Conservation (phyloP, 1,284 basidiomycete species). For the Cutaneotrichosporon sp. region DNA sequence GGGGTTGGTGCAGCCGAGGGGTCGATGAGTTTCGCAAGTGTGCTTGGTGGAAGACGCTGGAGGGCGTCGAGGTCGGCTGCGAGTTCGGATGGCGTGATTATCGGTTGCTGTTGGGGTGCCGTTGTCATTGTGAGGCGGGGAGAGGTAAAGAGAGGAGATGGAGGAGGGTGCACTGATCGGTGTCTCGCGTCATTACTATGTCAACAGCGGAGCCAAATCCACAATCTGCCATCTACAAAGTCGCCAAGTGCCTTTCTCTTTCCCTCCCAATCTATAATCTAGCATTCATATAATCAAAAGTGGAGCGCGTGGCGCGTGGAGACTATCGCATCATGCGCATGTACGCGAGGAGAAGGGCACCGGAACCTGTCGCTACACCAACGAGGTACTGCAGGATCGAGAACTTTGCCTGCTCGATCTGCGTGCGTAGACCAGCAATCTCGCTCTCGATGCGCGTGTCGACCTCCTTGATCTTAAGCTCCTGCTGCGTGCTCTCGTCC, state of each 20-base stretch:
- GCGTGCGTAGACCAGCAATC: constrained; percentile 83
- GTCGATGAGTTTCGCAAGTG: constrained; percentile 20
- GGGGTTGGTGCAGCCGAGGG: constrained; percentile 9
- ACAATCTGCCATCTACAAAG: constrained; percentile 49
- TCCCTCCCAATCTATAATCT: constrained; percentile 34
- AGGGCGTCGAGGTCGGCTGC: constrained; percentile 18
- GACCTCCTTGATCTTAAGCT: constrained; percentile 96
- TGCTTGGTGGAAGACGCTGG: constrained; percentile 10
- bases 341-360: constrained; percentile 52
- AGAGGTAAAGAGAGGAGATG: not conserved
- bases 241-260: constrained; percentile 34
- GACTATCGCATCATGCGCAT: constrained; percentile 49
- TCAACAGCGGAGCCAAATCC: constrained; percentile 12
- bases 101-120: not conserved
- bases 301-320: not conserved
- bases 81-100: not conserved
- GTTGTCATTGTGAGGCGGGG: not conserved
- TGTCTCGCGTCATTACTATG: not conserved
- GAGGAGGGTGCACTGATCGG: not conserved
- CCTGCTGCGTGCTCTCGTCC: constrained; percentile 88
- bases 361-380: constrained; percentile 53
- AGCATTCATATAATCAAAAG: not conserved
- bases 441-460: constrained; percentile 97
- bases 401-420: constrained; percentile 86
- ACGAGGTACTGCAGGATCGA: constrained; percentile 52